Evolutionary conservation across 352 stramenopile species (phyloP), one percentile per base, ranked within the genome.

Genomic region (Globisporangium barbulae): DNA sequence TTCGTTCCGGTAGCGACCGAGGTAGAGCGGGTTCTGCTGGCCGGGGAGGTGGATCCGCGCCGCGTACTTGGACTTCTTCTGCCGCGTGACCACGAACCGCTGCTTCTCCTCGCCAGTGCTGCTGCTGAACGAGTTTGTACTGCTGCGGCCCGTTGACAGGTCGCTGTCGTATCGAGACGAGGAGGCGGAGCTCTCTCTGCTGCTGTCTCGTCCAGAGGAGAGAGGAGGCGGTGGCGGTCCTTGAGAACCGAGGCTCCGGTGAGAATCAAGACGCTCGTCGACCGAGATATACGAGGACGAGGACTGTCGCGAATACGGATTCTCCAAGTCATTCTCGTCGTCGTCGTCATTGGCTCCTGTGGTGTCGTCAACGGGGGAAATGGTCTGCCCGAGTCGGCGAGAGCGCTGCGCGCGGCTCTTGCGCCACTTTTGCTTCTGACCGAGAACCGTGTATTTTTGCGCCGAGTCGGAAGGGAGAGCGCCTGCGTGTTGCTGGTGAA

Each of bases 391-490:
- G 8, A 44, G 39, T 3, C 74, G 66, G 0, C 71, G 67, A 5
- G 70, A 72, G 44, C 79, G 70, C 37, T 79, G 68, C 3, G 73
- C 57, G 7, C 81, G 78, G 41, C 52, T 65, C 39, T 80, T 81
- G 3, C 79, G 67, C 81, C 81, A 91, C 50, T 87, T 72, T 19
- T 88, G 72, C 53, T 91, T 91, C 53, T 89, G 81, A 0, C 81
- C 79, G 0, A 91, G 65, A 19, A 88, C 75, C 1, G 71, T 73
- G 57, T 78, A 85, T 52, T 84, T 87, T 6, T 59, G 58, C 19
- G 67, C 42, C 0, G 47, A 59, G 5, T 2, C 45, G 52, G 67
- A 65, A 2, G 22, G 54, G 74, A 63, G 5, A 74, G 64, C 13
- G 81, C 75, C 35, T 84, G 75, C 15, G 83, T 89, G 1, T 67